Evolutionary conservation across 2,329 filamentous ascomycete species (phyloP).

Genomic region (Madurella mycetomatis): DNA sequence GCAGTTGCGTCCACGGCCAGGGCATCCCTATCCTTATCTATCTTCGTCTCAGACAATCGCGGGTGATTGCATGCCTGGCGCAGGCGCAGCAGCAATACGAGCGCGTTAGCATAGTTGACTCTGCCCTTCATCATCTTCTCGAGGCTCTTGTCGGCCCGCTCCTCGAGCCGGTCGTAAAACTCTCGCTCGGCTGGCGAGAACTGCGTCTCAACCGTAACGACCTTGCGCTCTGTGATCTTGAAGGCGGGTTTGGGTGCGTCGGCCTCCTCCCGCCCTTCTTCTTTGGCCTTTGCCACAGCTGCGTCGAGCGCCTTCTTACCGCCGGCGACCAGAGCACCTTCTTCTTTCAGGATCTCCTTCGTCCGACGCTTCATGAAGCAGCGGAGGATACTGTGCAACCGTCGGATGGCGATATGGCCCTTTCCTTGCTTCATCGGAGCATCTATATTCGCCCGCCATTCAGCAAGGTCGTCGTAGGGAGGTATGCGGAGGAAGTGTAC

Average conservation of each 20-base stretch:
- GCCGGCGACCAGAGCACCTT: slow-evolving; percentile 73
- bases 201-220: slow-evolving; percentile 72
- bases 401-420: slow-evolving; percentile 81
- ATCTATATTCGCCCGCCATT: slow-evolving; percentile 91
- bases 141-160: slow-evolving; percentile 79
- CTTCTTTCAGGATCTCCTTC: slow-evolving; percentile 91
- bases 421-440: slow-evolving; percentile 83
- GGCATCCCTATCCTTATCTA: slow-evolving; percentile 84
- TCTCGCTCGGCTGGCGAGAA: slow-evolving; percentile 75
- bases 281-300: slow-evolving; percentile 38
- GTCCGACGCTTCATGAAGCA: slow-evolving; percentile 99
- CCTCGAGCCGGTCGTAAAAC: slow-evolving; percentile 82
- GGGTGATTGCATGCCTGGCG: slow-evolving; percentile 95
- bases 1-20: slow-evolving; percentile 58
- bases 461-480: slow-evolving; percentile 78
- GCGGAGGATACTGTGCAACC: slow-evolving; percentile 77
- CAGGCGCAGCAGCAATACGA: slow-evolving; percentile 85
- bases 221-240: slow-evolving; percentile 86
- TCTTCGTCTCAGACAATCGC: slow-evolving; percentile 76
- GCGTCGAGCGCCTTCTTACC: slow-evolving; percentile 51
- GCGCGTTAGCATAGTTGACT: slow-evolving; percentile 85
- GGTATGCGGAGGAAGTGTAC: slow-evolving; percentile 90
- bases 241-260: slow-evolving; percentile 61
- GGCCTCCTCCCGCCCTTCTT: slow-evolving; percentile 41
- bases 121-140: slow-evolving; percentile 82